Percentiles rank a stretch among this genome's conserved stretches.
Conservation (phyloP, 2,329 filamentous ascomycete genomes). For the Amesomyces nigricolor region DNA sequence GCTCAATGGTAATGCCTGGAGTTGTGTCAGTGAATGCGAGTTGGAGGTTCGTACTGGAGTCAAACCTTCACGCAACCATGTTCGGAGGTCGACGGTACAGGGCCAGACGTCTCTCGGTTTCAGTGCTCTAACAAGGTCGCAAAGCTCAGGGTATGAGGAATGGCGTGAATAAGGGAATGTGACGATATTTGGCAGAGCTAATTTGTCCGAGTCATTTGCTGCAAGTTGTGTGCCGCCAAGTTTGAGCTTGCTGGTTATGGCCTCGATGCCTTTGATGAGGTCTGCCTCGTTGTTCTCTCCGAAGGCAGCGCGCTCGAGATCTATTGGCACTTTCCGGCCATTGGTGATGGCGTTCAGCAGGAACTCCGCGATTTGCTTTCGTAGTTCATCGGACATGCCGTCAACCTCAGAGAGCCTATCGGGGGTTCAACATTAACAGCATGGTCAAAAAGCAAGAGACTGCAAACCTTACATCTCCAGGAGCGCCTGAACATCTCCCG, state of each 20-base stretch:
- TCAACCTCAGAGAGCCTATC: conserved; percentile 23
- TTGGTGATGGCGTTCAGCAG: conserved; percentile 18
- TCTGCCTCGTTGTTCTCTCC: conserved; percentile 29
- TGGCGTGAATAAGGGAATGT: conserved; percentile 83
- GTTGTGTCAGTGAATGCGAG: neutral
- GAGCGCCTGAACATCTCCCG: conserved; percentile 23
- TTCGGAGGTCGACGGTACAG: conserved; percentile 62
- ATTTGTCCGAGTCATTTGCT: neutral
- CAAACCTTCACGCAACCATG: conserved; percentile 54
- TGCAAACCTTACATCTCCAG: conserved; percentile 30
- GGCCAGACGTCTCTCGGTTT: conserved; percentile 73
- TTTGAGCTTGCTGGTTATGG: conserved; percentile 25
- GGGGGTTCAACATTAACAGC: neutral
- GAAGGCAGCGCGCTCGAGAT: conserved; percentile 29
- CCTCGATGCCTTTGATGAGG: conserved; percentile 24
- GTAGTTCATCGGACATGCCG: conserved; percentile 20
- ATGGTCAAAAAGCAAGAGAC: neutral
- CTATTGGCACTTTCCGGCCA: conserved; percentile 33
- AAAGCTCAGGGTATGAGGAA: conserved; percentile 77
- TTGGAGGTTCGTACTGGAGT: neutral
- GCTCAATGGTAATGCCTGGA: conserved; percentile 53
- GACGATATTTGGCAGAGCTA: conserved; percentile 39
- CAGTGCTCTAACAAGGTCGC: conserved; percentile 62
- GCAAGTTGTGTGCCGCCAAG: conserved; percentile 7
- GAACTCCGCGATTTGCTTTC: conserved; percentile 25